A percentile compares a stretch with the other conserved stretches of the same genome.
phyloP scores from a whole-genome alignment of 164 flowering plant species.

The Santalum album region DNA sequence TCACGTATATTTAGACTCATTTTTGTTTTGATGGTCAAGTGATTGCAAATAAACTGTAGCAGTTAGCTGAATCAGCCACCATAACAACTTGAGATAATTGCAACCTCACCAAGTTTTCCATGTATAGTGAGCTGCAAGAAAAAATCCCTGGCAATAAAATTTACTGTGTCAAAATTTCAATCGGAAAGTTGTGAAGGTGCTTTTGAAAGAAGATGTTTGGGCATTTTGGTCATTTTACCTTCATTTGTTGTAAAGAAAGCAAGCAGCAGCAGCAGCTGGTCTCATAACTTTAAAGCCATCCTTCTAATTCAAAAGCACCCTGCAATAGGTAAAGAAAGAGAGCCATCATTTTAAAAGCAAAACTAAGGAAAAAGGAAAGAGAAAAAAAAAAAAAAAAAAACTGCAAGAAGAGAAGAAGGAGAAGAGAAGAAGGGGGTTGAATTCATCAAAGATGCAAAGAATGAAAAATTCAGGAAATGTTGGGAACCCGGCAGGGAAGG shows the following conservation, averaged over 20 bases:
- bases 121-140: too few relatives aligned
- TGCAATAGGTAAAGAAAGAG: constrained; percentile 26
- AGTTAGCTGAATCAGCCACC: constrained; percentile 16
- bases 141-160: too few relatives aligned
- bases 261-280: constrained; percentile 9
- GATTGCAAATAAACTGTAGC: neutral
- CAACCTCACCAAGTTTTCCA: constrained; percentile 13
- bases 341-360: constrained; percentile 20
- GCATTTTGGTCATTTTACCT: constrained; percentile 26
- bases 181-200: constrained; percentile 1
- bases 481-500: constrained; percentile 23
- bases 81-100: constrained; percentile 16
- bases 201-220: constrained; percentile 12
- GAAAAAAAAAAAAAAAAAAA: too few relatives aligned
- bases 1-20: too few relatives aligned
- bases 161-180: too few relatives aligned
- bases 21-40: too few relatives aligned
- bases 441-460: constrained; percentile 20
- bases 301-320: constrained; percentile 22
- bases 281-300: constrained; percentile 23
- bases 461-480: constrained; percentile 36
- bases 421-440: constrained; percentile 4
- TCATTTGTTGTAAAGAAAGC: constrained; percentile 19
- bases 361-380: neutral
- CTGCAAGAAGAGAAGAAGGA: constrained; percentile 6